Conservation (phyloP, 805 yeast species). For the Metschnikowia rubicola region DNA sequence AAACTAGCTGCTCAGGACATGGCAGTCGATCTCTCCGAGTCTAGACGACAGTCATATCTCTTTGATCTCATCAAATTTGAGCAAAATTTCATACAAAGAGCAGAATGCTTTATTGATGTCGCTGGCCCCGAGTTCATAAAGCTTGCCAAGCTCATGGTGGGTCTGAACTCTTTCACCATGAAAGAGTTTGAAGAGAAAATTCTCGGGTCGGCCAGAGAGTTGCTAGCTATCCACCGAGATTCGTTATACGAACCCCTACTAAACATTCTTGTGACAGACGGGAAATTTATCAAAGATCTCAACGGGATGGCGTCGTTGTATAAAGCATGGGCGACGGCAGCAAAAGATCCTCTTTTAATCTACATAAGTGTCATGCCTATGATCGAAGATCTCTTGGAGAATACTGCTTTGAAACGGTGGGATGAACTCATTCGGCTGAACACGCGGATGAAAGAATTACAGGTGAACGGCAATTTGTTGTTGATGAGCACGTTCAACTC, state of each 20-base stretch:
- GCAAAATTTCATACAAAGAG: conserved; percentile 64
- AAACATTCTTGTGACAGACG: conserved; percentile 54
- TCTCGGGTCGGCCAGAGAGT: conserved; percentile 51
- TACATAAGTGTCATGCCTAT: conserved; percentile 63
- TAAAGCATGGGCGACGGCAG: conserved; percentile 59
- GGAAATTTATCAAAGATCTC: conserved; percentile 57
- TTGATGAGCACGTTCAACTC: conserved; percentile 43
- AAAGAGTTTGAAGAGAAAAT: conserved; percentile 59
- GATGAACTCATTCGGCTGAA: conserved; percentile 47
- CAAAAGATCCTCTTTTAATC: conserved; percentile 48
- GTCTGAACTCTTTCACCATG: conserved; percentile 17
- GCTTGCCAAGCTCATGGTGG: conserved; percentile 24
- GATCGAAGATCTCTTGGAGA: conserved; percentile 52
- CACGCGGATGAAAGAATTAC: conserved; percentile 45
- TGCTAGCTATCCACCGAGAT: conserved; percentile 54
- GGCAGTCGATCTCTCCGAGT: conserved; percentile 46
- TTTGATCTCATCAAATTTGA: conserved; percentile 74
- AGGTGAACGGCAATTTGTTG: conserved; percentile 38
- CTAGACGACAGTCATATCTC: conserved; percentile 68
- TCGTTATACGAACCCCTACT: conserved; percentile 56
- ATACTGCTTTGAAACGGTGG: conserved; percentile 59
- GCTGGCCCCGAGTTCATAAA: conserved; percentile 41
- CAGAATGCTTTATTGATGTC: conserved; percentile 55
- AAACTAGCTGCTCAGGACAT: conserved; percentile 53
- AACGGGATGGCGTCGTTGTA: conserved; percentile 55